Base-by-base conservation (phyloP, 768 basidiomycete species). In the Amanita inopinata region DNA sequence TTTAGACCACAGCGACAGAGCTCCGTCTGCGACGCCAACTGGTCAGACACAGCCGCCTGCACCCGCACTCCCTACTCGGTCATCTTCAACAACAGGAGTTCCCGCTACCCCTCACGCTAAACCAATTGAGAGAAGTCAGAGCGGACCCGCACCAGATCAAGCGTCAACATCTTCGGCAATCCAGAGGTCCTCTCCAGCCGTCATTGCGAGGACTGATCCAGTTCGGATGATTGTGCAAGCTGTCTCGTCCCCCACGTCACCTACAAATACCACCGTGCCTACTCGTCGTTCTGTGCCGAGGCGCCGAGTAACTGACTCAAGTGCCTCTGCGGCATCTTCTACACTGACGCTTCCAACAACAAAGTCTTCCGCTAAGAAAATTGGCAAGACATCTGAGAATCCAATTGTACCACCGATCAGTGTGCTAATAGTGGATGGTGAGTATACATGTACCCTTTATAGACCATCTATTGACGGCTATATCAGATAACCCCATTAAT, bases 391-490 rank as follows among this genome's bases (percentile, higher is more conserved):
- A 5, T 57, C 67, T 5, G 83, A 87, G 43, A 70, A 72, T 19
- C 80, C 79, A 46, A 82, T 97, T 23, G 83, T 94, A 2, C 96
- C 96, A 2, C 96, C 96, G 0, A 97, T 99, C 56, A 94, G 87
- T 53, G 96, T 99, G 0, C 73, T 99, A 53, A 96, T 99, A 53
- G 96, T 98, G 28, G 96, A 99, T 61, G 94, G 94, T 90, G 50
- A 48, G 82, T 67, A 12, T 30, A 4, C 31, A 38, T 48, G 9
- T 28, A 33, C 14, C 27, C n/a, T 48, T 5, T 32, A 25, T 14
- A 36, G 34, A 38, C 49, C 58, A 42, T 50, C 41, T n/a, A 46
- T 27, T 40, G 5, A 23, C 19, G 30, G 0, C n/a, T 24, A 11
- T 19, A 4, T 12, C 10, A 98, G 96, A 99, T 64, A 99, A 99